Evolutionary conservation across 768 basidiomycete species (phyloP).

Genomic region (Mycena rosella): DNA sequence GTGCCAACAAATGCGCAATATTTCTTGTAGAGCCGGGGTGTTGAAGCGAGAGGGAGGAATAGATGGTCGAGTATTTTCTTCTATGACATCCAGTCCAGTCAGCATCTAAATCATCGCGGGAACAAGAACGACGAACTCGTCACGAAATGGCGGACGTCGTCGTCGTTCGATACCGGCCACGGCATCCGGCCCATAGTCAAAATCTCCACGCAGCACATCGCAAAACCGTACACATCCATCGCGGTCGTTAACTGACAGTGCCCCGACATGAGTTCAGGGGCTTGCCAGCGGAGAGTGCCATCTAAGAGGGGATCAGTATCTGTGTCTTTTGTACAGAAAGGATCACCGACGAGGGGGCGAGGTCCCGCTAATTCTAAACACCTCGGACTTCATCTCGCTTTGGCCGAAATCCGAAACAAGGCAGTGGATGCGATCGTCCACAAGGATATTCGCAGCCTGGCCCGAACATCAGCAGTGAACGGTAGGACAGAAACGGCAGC

Average conservation of each 20-base stretch:
- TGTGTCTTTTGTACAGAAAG: slow-evolving; percentile 24
- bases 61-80: slow-evolving; percentile 63
- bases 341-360: slow-evolving; percentile 43
- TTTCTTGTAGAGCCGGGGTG: slow-evolving; percentile 51
- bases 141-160: slow-evolving; percentile 64
- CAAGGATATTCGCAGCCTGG: slow-evolving; percentile 39
- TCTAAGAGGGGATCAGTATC: slow-evolving; percentile 6
- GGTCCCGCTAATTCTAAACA: slow-evolving; percentile 54
- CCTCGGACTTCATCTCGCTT: slow-evolving; percentile 65
- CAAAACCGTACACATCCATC: slow-evolving; percentile 79
- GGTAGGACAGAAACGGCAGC: slow-evolving; percentile 29
- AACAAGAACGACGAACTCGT: slow-evolving; percentile 52
- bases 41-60: slow-evolving; percentile 56
- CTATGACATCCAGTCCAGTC: slow-evolving; percentile 45
- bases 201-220: slow-evolving; percentile 75
- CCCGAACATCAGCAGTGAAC: background rate
- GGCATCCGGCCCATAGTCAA: slow-evolving; percentile 72
- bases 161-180: slow-evolving; percentile 66
- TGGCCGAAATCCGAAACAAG: slow-evolving; percentile 73
- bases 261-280: slow-evolving; percentile 74
- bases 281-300: slow-evolving; percentile 70
- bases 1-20: slow-evolving; percentile 71
- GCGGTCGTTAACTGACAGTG: slow-evolving; percentile 60
- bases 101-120: slow-evolving; percentile 16
- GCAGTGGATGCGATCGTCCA: slow-evolving; percentile 58